Conservation (phyloP, 306 rosid genomes). For the Quercus gilva region DNA sequence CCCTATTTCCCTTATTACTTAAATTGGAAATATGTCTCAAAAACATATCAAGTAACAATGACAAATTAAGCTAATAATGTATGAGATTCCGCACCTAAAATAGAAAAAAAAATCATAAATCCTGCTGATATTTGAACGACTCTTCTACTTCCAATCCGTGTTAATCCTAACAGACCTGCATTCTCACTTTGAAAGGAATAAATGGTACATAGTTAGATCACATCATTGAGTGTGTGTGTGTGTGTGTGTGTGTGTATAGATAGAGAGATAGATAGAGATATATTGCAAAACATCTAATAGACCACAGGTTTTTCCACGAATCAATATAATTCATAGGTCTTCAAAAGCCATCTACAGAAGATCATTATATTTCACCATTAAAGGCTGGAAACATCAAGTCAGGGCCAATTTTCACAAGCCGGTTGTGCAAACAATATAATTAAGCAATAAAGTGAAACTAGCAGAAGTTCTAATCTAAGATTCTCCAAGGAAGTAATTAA, state of each 20-base stretch:
- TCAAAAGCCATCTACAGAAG: background rate
- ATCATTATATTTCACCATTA: background rate
- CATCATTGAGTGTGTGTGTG: background rate
- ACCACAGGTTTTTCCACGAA: background rate
- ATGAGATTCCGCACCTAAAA: conserved; percentile 49
- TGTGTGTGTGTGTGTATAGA: background rate
- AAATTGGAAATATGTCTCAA: background rate
- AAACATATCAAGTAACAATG: conserved; percentile 1
- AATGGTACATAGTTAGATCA: conserved; percentile 16
- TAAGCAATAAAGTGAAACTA: background rate
- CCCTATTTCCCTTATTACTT: background rate
- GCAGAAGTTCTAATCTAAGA: background rate
- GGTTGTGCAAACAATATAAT: background rate
- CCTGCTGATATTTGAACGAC: conserved; percentile 73
- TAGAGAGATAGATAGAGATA: background rate
- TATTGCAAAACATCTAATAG: background rate
- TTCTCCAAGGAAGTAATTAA: background rate
- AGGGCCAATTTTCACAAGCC: background rate
- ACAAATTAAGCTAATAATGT: background rate
- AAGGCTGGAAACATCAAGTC: background rate
- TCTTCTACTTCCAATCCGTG: conserved; percentile 78
- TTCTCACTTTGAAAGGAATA: conserved; percentile 55
- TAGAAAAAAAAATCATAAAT: conserved; percentile 86
- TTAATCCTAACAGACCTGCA: conserved; percentile 90
- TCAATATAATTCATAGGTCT: background rate